Base-by-base conservation (phyloP, 768 basidiomycete species). In the Tubosaeta sp. region DNA sequence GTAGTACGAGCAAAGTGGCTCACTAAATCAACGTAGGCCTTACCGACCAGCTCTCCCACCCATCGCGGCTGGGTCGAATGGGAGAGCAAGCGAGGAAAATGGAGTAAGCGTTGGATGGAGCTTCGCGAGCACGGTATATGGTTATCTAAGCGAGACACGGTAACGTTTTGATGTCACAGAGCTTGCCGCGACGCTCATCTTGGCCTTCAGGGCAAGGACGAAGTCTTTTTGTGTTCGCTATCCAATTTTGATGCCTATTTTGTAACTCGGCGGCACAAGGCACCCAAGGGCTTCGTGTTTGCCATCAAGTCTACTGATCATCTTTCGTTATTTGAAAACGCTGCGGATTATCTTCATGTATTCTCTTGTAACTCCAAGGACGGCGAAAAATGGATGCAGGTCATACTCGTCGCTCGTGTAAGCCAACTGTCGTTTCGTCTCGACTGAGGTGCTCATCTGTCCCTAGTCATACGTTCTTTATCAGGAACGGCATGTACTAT, bases 11-110 rank as follows among this genome's bases (percentile, higher is more conserved):
- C 70, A 46, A 71, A 73, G 16, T 76, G 73, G 18, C 68, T 77
- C n/a, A 75, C 70, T 24, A 14, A 54, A 70, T 77, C 22, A 4
- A 35, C 74, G 18, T 57, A 80, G 77, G 72, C 73, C 22, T 67
- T 83, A 40, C 83, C 82, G 12, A 64, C 71, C 5, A 68, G 68
- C 51, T 71, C 73, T 21, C 74, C 77, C 44, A 66, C 58, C 4
- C 60, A 71, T 54, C 71, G 76, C 35, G 77, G 86, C 6, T 93
- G 84, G 61, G 82, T 97, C 22, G 90, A 97, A 66, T 89, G 84
- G 80, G 91, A 95, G 72, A 76, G 74, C 40, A 97, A 95, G 71
- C 82, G 86, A 52, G 93, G 93, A 31, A 96, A 96, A 69, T 99
- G 95, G 96, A 86, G 76, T 49, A 97, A 97, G 70, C 81, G 92